A percentile compares a stretch with the other conserved stretches of the same genome.
phyloP scores from a whole-genome alignment of 1,284 basidiomycete genomes.

The Irpex lacteus region DNA sequence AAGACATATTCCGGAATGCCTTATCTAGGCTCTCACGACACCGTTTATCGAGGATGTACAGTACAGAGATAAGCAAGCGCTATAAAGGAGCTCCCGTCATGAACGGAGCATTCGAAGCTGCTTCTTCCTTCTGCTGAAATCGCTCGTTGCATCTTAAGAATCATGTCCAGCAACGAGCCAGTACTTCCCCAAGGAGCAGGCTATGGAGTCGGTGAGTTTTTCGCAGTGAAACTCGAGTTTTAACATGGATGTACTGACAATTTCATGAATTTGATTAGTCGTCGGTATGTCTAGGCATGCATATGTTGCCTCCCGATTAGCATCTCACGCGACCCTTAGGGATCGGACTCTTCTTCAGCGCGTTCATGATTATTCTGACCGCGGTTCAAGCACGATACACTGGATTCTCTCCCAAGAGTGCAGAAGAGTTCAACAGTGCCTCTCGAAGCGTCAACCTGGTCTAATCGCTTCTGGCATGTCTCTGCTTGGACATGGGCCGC shows the following conservation, averaged over 20 bases:
- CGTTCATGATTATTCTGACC: slow-evolving; percentile 71
- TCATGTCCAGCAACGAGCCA: slow-evolving; percentile 24
- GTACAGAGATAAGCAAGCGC: background rate
- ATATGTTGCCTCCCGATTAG: background rate
- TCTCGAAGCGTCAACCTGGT: slow-evolving; percentile 80
- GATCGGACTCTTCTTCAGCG: slow-evolving; percentile 82
- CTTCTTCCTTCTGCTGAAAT: background rate
- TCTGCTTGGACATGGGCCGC: slow-evolving; percentile 86
- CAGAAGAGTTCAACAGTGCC: slow-evolving; percentile 83
- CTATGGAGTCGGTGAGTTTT: slow-evolving; percentile 78
- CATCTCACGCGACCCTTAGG: slow-evolving; percentile 36
- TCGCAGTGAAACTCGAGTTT: background rate
- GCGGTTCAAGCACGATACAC: slow-evolving; percentile 73
- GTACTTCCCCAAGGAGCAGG: slow-evolving; percentile 31
- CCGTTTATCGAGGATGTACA: background rate
- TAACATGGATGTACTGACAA: background rate
- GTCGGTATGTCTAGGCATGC: slow-evolving; percentile 35
- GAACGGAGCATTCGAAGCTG: background rate
- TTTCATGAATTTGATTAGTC: slow-evolving; percentile 29
- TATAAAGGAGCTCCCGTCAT: background rate
- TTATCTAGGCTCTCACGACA: background rate
- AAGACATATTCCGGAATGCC: background rate
- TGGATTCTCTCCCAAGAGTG: slow-evolving; percentile 64
- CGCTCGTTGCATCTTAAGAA: background rate
- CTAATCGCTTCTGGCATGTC: slow-evolving; percentile 87